phyloP scores from a whole-genome alignment of 352 stramenopile species.

The Phytopythium litorale region DNA sequence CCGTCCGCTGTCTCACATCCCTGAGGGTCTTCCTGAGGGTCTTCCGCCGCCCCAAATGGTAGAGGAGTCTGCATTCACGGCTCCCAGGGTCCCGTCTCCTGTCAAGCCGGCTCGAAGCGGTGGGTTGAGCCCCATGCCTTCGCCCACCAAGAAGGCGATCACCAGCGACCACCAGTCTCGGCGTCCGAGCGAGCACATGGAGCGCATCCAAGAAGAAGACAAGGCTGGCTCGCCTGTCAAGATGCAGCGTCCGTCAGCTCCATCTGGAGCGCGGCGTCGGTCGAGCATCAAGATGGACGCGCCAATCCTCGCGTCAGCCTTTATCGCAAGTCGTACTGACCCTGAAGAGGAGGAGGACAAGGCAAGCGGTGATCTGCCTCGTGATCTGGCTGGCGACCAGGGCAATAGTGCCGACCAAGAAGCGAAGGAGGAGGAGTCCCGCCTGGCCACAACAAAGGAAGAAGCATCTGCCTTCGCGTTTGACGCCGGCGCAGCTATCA shows the following conservation, averaged over 20 bases:
- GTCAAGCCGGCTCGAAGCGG: not conserved
- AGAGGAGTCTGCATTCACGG: not conserved
- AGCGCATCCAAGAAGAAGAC: conserved; percentile 44
- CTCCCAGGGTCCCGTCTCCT: not conserved
- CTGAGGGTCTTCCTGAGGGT: not conserved
- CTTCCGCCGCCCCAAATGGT: not conserved
- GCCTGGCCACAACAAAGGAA: not conserved
- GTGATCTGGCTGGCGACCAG: not conserved
- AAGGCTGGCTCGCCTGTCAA: conserved; percentile 4
- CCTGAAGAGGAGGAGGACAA: conserved; percentile 6
- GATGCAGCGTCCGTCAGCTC: conserved; percentile 5
- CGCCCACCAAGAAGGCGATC: not conserved
- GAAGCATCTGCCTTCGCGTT: conserved; percentile 26
- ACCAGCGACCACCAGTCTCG: not conserved
- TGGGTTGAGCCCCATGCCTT: not conserved
- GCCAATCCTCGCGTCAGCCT: conserved; percentile 58
- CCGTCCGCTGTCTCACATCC: not conserved
- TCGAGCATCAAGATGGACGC: conserved; percentile 22
- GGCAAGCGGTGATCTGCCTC: not conserved
- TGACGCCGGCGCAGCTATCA: conserved; percentile 67
- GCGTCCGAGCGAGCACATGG: conserved; percentile 3
- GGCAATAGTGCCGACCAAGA: not conserved
- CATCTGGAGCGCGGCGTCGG: not conserved
- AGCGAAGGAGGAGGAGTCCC: not conserved
- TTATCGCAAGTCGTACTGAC: conserved; percentile 6